phyloP scores from a whole-genome alignment of 306 rosid genomes.

The Senna tora region DNA sequence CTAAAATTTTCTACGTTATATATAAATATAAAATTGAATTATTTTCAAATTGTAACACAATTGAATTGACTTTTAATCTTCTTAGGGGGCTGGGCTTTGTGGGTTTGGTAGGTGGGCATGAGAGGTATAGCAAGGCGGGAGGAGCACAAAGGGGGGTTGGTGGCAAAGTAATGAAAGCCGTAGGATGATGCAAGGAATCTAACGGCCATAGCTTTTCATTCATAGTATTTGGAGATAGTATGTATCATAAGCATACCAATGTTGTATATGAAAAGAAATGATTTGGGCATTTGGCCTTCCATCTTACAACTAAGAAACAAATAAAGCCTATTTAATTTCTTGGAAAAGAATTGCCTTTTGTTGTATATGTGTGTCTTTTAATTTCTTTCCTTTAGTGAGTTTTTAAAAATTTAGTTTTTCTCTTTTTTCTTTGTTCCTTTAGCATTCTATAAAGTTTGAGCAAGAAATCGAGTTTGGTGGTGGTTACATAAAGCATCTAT shows the following conservation, averaged over 20 bases:
- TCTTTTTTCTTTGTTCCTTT: no score
- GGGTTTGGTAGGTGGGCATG: background rate
- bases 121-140: background rate
- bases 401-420: no score
- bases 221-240: background rate
- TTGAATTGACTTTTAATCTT: no score
- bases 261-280: background rate
- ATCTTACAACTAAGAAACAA: constrained; percentile 1
- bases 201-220: background rate
- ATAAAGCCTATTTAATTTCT: constrained; percentile 21
- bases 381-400: no score
- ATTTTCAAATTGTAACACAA: no score
- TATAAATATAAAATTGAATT: no score
- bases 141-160: background rate
- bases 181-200: background rate
- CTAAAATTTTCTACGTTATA: no score
- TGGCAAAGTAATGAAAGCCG: background rate
- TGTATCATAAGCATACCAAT: background rate
- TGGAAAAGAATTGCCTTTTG: constrained; percentile 9
- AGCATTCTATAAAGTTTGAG: no score
- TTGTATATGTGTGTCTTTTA: no score
- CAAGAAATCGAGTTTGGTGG: no score
- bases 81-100: no score
- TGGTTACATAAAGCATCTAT: no score
- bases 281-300: constrained; percentile 19